Evolutionary conservation across 2,329 filamentous ascomycete genomes (phyloP).

Genomic region (Ophidiomyces ophidiicola): DNA sequence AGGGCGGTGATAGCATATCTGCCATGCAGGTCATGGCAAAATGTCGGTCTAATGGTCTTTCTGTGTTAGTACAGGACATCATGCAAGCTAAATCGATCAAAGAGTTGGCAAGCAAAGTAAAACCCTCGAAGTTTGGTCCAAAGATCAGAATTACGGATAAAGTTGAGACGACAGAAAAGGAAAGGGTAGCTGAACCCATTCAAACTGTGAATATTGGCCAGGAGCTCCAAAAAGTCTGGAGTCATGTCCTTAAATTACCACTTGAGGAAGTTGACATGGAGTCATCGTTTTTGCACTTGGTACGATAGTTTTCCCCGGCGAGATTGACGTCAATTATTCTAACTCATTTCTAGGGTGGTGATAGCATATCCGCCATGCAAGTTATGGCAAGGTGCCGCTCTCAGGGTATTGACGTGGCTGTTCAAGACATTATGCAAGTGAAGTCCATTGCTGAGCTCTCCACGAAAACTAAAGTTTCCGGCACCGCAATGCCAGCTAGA

Average conservation of each 20-base stretch:
- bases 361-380: slow-evolving; percentile 22
- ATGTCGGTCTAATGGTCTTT: slow-evolving; percentile 15
- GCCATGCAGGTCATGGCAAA: slow-evolving; percentile 19
- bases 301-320: neutral
- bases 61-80: slow-evolving; percentile 17
- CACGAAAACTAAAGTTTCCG: slow-evolving; percentile 2
- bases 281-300: slow-evolving; percentile 23
- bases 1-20: slow-evolving; percentile 23
- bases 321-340: slow-evolving; percentile 13
- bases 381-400: slow-evolving; percentile 17
- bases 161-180: neutral
- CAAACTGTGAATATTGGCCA: slow-evolving; percentile 7
- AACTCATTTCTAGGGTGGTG: slow-evolving; percentile 18
- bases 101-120: slow-evolving; percentile 10
- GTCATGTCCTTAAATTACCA: slow-evolving; percentile 17
- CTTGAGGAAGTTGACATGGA: slow-evolving; percentile 17
- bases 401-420: slow-evolving; percentile 15
- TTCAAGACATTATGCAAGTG: slow-evolving; percentile 16
- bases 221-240: slow-evolving; percentile 17
- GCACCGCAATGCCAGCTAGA: neutral
- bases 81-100: slow-evolving; percentile 14
- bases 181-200: neutral
- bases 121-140: neutral
- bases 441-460: slow-evolving; percentile 14
- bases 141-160: neutral